Base-by-base conservation (phyloP, 257 asterid species). In the Knoxia roxburghii region DNA sequence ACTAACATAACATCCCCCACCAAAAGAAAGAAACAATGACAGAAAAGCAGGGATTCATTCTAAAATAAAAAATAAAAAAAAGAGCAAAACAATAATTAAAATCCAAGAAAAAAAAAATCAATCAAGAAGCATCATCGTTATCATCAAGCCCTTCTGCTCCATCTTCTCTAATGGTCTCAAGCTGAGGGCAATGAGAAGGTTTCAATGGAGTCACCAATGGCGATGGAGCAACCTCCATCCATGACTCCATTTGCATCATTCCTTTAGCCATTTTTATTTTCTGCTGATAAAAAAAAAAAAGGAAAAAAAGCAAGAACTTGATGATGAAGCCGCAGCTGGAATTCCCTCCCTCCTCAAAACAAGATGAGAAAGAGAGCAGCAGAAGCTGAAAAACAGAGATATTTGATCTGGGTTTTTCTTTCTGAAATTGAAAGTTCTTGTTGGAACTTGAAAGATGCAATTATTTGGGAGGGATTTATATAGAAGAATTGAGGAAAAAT, bases 181-280 rank as follows among this genome's bases (percentile, higher is more conserved):
- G 89, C 27, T 75, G 76, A 0, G 85, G 84, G 48, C 61, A 76
- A 56, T 72, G 86, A 48, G 86, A 82, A 20, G 79, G 77, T 46
- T 69, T 82, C 5, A 30, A 18, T 0, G 81, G 79, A 1, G 54
- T 62, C 48, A 82, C 78, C 10, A 85, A 40, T 1, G 59, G 79
- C 8, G 78, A 50, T n/a, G 90, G 90, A 15, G 90, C 86, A 26
- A 75, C 79, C 57, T 85, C 90, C 67, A 73, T 54, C 77, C 79
- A 79, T 6, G 71, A 39, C 69, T 73, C 66, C 20, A 50, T 53
- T 17, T 35, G 48, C 64, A 68, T 68, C 17, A 61, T 43, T 51
- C 72, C 75, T 68, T 79, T 78, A 17, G 73, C 75, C 88, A 80
- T 85, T 72, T 13, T 6, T 15, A 2, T n/a, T 5, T 20, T 14